Evolutionary conservation across 495 filamentous ascomycete genomes (phyloP).

Genomic region (Usnea hakonensis): DNA sequence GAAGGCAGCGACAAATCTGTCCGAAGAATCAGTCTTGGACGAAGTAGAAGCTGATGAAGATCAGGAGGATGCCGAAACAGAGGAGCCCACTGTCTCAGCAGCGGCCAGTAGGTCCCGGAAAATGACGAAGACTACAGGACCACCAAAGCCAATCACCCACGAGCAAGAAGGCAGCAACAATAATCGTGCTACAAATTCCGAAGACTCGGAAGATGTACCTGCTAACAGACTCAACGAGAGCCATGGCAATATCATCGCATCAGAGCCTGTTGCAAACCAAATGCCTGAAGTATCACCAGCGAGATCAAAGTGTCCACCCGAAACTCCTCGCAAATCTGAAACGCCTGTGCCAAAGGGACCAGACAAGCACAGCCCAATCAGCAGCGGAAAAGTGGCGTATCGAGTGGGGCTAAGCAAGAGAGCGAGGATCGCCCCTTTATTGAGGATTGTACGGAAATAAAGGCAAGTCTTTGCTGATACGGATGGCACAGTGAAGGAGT

Average conservation of each 20-base stretch:
- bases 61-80: not conserved
- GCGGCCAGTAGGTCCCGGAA: conserved; percentile 35
- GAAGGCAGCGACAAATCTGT: conserved; percentile 10
- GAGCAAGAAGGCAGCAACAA: conserved; percentile 18
- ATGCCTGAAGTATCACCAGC: not conserved
- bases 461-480: not conserved
- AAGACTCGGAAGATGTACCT: not conserved
- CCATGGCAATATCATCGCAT: not conserved
- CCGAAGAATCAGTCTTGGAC: not conserved
- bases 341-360: conserved; percentile 22
- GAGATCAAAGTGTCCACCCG: not conserved
- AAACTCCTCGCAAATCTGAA: conserved; percentile 12
- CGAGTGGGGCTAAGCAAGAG: conserved; percentile 61
- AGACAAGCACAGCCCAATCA: conserved; percentile 44
- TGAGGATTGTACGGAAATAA: conserved; percentile 55
- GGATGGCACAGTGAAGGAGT: not conserved
- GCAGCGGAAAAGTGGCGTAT: conserved; percentile 49
- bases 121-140: conserved; percentile 35
- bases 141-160: conserved; percentile 37
- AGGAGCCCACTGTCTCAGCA: not conserved
- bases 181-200: not conserved
- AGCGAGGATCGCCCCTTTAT: conserved; percentile 56
- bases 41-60: not conserved
- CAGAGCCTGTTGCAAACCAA: not conserved
- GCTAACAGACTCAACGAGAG: not conserved